Evolutionary conservation across 805 yeast genomes (phyloP).

Genomic region (Yamadazyma ubonensis): DNA sequence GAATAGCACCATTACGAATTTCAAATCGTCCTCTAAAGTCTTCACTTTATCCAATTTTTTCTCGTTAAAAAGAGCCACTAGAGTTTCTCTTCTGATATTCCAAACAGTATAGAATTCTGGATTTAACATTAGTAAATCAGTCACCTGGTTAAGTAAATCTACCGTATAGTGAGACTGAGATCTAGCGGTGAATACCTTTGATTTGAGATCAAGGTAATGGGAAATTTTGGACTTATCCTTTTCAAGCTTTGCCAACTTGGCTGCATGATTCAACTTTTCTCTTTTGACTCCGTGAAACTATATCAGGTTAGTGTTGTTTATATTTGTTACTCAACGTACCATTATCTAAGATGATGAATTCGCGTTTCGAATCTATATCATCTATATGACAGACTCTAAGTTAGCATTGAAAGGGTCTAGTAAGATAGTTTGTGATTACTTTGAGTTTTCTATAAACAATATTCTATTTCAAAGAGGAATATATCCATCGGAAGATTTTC

Average conservation of each 20-base stretch:
- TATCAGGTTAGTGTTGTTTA: constrained; percentile 3
- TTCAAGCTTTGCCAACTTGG: constrained; percentile 47
- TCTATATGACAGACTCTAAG: constrained; percentile 25
- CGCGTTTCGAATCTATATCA: constrained; percentile 3
- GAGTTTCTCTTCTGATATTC: constrained; percentile 82
- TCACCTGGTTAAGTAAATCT: constrained; percentile 51
- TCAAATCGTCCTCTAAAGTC: constrained; percentile 55
- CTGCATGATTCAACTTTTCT: constrained; percentile 54
- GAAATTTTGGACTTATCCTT: constrained; percentile 63
- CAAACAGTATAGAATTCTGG: constrained; percentile 89
- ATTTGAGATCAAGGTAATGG: constrained; percentile 49
- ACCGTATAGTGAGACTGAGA: constrained; percentile 18
- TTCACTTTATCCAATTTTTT: constrained; percentile 7
- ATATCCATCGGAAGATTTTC: constrained; percentile 85
- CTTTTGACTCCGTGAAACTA: constrained; percentile 74
- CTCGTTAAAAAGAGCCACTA: constrained; percentile 32
- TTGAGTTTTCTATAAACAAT: constrained; percentile 75
- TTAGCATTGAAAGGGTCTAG: constrained; percentile 76
- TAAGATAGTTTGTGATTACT: constrained; percentile 75
- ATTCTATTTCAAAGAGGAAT: constrained; percentile 87
- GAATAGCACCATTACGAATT: constrained; percentile 57
- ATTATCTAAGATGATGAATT: not conserved
- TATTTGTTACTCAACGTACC: constrained; percentile 1
- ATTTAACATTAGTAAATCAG: constrained; percentile 58
- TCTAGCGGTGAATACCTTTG: constrained; percentile 38